Base-by-base conservation (phyloP, 176 grass and related monocot species). In the Dendrocalamus sinicus region DNA sequence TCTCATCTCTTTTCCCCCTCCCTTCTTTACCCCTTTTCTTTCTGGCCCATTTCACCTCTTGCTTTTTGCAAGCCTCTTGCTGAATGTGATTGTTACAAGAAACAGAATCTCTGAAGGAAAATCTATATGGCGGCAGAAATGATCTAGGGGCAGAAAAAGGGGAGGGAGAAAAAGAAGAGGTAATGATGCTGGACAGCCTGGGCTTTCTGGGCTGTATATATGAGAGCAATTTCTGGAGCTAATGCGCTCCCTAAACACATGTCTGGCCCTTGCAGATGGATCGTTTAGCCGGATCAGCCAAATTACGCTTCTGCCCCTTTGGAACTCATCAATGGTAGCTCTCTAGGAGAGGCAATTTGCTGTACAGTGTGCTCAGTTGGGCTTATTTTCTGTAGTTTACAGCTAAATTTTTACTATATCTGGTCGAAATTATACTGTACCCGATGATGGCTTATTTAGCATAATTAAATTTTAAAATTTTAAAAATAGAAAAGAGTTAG, bases 121-220 rank as follows among this genome's bases (percentile, higher is more conserved):
- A 84, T 64, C 12, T 66, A 58, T 43, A 40, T 70, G 52, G 52
- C 7, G 16, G 22, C 82, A 84, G 46, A 45, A 71, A 72, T 80
- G 26, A 41, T 41, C 47, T 82, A 45, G 12, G 37, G 9, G 22
- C 16, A 62, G 59, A 32, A 17, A 53, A 58, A 76, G 37, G 24
- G 20, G 37, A 60, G 6, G 26, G 37, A 0, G 10, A 0, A 7
- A 28, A 28, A 13, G 22, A 72, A 66, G 52, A 67, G 40, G 75
- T 5, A 50, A 75, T 87, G 85, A 87, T 91, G 76, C 5, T 54
- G 9, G 35, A 76, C 65, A 89, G 62, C 30, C 63, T 75, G 70
- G 62, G 32, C 16, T 45, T 19, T 40, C 58, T 75, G 40, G 47
- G 58, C 26, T n/a, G 57, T 13, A 76, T 5, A 13, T n/a, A 47